phyloP scores from a whole-genome alignment of 2,329 filamentous ascomycete species.

The Tolypocladium sp. region DNA sequence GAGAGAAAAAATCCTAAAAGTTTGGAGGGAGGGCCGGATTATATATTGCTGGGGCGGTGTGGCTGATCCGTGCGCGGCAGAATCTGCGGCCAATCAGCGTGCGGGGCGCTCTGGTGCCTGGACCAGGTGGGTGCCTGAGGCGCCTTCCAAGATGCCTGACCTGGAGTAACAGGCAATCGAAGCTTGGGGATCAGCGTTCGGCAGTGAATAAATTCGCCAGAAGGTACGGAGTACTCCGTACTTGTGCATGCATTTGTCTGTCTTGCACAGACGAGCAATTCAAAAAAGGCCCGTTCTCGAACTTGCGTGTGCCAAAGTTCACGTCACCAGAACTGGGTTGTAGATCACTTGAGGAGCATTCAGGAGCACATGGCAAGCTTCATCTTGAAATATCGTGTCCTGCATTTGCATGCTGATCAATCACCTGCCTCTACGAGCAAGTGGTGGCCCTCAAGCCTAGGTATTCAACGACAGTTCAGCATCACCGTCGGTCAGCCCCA shows the following conservation, averaged over 20 bases:
- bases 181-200: not conserved
- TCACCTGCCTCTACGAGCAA: not conserved
- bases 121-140: not conserved
- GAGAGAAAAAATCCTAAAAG: constrained; percentile 12
- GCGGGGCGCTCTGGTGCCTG: not conserved
- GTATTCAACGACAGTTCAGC: not conserved
- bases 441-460: not conserved
- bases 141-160: not conserved
- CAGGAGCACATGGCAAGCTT: not conserved
- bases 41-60: constrained; percentile 14
- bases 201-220: too few relatives aligned
- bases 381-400: not conserved
- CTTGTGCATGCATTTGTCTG: not conserved
- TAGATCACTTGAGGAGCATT: not conserved
- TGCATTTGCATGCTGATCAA: not conserved
- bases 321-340: not conserved
- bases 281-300: not conserved
- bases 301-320: not conserved
- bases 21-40: constrained; percentile 3
- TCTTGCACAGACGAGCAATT: not conserved
- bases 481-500: not conserved
- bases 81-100: constrained; percentile 1
- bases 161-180: not conserved
- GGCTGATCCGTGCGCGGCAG: constrained; percentile 1
- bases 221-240: too few relatives aligned